Conservation (phyloP, 2,329 filamentous ascomycete species). For the Exophiala bonariae region DNA sequence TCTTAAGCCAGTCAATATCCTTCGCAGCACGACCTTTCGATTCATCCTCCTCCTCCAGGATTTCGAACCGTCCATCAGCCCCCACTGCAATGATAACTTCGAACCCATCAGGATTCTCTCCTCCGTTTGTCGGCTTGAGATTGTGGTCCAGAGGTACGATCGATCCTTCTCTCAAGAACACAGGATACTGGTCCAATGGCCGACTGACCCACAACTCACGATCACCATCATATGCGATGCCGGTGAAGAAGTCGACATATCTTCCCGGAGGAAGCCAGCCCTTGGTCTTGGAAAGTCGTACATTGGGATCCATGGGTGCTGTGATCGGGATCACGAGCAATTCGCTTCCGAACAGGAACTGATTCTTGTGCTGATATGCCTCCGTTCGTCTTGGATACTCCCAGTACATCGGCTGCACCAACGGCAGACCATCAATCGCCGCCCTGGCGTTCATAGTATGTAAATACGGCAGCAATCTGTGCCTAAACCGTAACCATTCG, state of each 20-base stretch:
- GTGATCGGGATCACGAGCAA: conserved; percentile 60
- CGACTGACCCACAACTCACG: conserved; percentile 55
- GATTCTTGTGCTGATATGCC: conserved; percentile 58
- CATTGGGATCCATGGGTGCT: conserved; percentile 47
- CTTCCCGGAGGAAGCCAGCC: conserved; percentile 59
- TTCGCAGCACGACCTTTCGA: neutral
- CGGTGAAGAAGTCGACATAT: conserved; percentile 60
- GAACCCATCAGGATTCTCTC: neutral
- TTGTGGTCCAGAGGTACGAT: conserved; percentile 56
- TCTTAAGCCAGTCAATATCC: neutral
- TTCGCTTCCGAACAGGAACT: conserved; percentile 60
- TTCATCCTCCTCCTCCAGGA: neutral
- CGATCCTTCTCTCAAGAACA: conserved; percentile 57
- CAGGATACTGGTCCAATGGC: conserved; percentile 51
- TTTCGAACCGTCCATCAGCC: neutral
- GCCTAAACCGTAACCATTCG: conserved; percentile 54
- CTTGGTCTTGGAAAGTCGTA: conserved; percentile 49
- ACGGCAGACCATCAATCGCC: conserved; percentile 47
- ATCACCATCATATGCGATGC: conserved; percentile 58
- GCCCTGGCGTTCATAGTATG: conserved; percentile 58
- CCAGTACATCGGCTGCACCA: conserved; percentile 66
- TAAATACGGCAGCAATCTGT: conserved; percentile 61
- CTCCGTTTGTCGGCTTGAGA: neutral
- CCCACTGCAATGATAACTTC: conserved; percentile 1
- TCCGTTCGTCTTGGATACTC: conserved; percentile 52